Percentiles rank a stretch among this genome's conserved stretches.
phyloP scores from a whole-genome alignment of 371 early-diverging fungal species.

The Mucor lusitanicus region DNA sequence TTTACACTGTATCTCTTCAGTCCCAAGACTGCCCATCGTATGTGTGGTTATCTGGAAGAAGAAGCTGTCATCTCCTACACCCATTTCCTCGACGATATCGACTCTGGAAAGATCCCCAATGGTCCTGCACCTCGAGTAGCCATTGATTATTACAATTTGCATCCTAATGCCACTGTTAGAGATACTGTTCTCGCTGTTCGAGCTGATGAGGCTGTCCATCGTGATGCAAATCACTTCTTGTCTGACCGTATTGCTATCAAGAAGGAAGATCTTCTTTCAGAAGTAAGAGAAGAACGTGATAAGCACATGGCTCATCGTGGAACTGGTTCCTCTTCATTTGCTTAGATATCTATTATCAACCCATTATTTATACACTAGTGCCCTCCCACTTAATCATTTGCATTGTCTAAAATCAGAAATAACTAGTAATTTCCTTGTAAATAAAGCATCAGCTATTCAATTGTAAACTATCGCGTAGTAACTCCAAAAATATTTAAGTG shows the following conservation, averaged over 20 bases:
- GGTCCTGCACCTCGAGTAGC: conserved; percentile 78
- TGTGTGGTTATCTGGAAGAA: conserved; percentile 82
- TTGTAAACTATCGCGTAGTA: too few relatives aligned
- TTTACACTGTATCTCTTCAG: conserved; percentile 82
- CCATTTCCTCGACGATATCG: conserved; percentile 87
- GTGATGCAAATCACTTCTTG: conserved; percentile 93
- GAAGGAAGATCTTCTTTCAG: conserved; percentile 22
- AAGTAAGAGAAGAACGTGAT: conserved; percentile 7
- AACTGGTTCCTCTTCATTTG: background rate
- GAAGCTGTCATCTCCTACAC: conserved; percentile 95
- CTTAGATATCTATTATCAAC: background rate
- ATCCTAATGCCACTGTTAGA: conserved; percentile 77
- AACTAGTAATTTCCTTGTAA: too few relatives aligned
- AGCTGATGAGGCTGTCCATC: conserved; percentile 96
- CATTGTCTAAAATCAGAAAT: too few relatives aligned
- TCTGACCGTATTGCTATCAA: conserved; percentile 56
- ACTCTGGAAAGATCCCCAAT: conserved; percentile 73
- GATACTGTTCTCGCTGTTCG: conserved; percentile 95
- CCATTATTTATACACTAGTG: too few relatives aligned
- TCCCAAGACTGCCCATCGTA: conserved; percentile 85
- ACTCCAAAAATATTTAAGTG: too few relatives aligned
- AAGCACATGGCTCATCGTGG: background rate
- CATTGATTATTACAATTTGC: conserved; percentile 90
- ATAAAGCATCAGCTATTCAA: too few relatives aligned
- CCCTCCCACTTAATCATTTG: too few relatives aligned